Evolutionary conservation across 23 red algal species (phyloP), one percentile per base, ranked within the genome.

Genomic region (Chondrus crispus): DNA sequence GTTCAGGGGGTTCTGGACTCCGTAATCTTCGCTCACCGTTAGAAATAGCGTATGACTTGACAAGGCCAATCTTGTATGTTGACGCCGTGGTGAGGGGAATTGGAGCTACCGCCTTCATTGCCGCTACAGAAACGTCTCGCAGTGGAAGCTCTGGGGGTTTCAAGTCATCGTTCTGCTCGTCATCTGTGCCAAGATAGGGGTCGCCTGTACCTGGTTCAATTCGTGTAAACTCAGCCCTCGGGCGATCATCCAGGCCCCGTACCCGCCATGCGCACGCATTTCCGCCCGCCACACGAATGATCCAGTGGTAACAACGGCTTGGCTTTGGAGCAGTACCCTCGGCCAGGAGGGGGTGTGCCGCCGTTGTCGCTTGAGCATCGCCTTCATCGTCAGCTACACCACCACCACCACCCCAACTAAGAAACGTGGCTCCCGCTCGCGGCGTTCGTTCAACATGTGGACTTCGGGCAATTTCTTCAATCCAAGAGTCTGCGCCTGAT

Each of bases 371-470:
- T 81, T 62, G 66, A n/a, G 94, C 87, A 87, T 96, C 94, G 50
- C 80, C 69, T 62, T 96, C 94, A 42, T 96, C 94, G 44, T 87
- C 87, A 52, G 94, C 94, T 20, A 89, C 87, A 16, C 94, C 94
- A 30, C 94, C 94, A 32, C 94, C 94, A 29, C 94, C 94, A 50
- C 94, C 94, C 85, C 94, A 96, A 30, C 43, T 71, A 16, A 96
- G 50, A 69, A 96, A 96, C 20, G 76, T 71, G 20, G 88, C 94
- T 16, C 85, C 87, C 2, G 88, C 87, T 16, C 85, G 74, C 19
- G 52, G 49, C 28, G 88, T 87, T 28, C 85, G 58, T 53, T 96
- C 94, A 28, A 91, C 88, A 46, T 96, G 94, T n/a, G 94, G 94
- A 24, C 74, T 76, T 28, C 94, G 80, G 18, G 94, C 93, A 30